Evolutionary conservation across 108 stramenopile species (phyloP), one percentile per base, ranked within the genome.

Genomic region (Cyclotella kingstonii): DNA sequence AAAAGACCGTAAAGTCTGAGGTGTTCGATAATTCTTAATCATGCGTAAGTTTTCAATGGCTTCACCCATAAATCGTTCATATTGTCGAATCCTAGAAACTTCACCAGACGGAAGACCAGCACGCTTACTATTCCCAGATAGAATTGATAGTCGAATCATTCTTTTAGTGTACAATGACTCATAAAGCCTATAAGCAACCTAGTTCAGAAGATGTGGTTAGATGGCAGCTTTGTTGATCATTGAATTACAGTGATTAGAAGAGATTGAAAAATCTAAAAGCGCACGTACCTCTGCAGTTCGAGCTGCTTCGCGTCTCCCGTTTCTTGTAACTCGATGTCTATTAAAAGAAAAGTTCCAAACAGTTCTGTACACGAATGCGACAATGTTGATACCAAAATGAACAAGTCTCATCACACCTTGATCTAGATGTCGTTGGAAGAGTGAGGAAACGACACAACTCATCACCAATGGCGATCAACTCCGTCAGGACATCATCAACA

Each of bases 1-100:
- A 54, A 91, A 91, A 41, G 82, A 76, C 41, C 90, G 55, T 23
- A 91, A 38, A 3, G 83, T 85, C 50, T 86, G 85, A 17, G 90
- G 90, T 9, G 90, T 91, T 18, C 90, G 81, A 44, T 91, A 91
- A 9, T 48, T 67, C 56, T 91, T 91, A 63, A 87, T 79, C 66
- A 86, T 70, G 14, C 83, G 55, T 55, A 86, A 26, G 22, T 73
- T 74, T 38, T 91, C 90, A 54, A 70, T 70, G 12, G 64, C 61
- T 45, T 63, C 73, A 50, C 63, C 71, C 61, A 77, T 65, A 33
- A 48, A 63, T 10, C 81, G 54, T 63, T 91, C 85, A 53, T 79
- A 91, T 57, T 91, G 86, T 17, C 85, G 76, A 19, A 91, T 80
- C 22, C 90, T 73, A 9, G 85, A 79, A 4, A 77, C 84, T 55